These are phyloP conservation scores for Fraxinus albicans DNA, from an alignment of 305 asterid species.

Conservation along the genomic window DNA sequence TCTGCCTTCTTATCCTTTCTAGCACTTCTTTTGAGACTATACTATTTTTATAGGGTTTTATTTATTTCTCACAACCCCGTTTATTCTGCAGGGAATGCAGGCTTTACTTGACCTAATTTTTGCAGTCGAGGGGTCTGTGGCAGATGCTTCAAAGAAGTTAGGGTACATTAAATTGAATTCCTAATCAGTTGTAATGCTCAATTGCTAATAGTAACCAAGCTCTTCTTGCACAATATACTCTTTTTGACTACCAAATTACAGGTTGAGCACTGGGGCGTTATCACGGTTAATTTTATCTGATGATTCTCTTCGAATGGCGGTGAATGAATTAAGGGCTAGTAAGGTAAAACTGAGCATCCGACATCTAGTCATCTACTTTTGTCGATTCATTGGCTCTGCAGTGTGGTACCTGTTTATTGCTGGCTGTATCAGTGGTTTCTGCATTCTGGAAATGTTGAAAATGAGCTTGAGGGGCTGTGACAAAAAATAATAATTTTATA, in stretches of 20 bases:
- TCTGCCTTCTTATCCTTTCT: constrained; percentile 28
- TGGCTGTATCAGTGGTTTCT: neutral
- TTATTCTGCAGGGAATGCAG: constrained; percentile 75
- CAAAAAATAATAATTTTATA: neutral
- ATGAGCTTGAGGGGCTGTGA: neutral
- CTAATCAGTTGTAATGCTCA: constrained; percentile 6
- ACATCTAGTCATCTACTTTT: neutral
- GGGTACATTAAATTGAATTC: constrained; percentile 50
- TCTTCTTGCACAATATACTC: neutral
- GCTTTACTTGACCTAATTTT: constrained; percentile 83
- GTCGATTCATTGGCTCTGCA: neutral
- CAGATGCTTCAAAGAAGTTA: constrained; percentile 79
- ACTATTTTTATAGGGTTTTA: neutral
- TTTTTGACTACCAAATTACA: constrained; percentile 29
- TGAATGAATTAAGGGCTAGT: constrained; percentile 67
- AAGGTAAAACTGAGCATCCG: constrained; percentile 51
- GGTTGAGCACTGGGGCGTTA: constrained; percentile 88
- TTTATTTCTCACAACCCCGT: neutral
- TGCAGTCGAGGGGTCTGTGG: constrained; percentile 76
- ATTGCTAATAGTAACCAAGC: constrained; percentile 4
- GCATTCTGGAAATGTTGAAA: neutral
- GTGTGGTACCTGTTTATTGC: neutral
- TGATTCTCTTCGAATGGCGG: constrained; percentile 78
- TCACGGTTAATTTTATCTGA: constrained; percentile 85
- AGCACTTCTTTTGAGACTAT: neutral